These are phyloP conservation scores for Thalassiosira profunda DNA, from an alignment of 108 stramenopile genomes.

Conservation along the genomic window DNA sequence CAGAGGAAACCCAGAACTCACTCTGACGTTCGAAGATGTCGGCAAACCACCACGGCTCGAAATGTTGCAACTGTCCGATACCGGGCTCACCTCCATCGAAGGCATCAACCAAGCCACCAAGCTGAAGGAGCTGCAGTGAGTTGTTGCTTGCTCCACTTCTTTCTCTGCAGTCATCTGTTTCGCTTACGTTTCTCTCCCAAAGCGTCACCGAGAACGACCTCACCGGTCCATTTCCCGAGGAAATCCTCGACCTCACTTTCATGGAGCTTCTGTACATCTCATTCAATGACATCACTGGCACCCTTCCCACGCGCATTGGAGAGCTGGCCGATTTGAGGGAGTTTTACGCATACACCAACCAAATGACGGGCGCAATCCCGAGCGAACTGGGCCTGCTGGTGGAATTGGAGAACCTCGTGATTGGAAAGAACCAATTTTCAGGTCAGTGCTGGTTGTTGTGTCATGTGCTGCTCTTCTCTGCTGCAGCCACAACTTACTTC, in stretches of 20 bases:
- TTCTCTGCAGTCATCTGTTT: not conserved
- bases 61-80: conserved; percentile 62
- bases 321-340: conserved; percentile 43
- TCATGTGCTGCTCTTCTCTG: not conserved
- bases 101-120: conserved; percentile 51
- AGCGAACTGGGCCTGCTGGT: conserved; percentile 49
- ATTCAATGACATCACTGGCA: conserved; percentile 59
- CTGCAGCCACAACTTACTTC: not conserved
- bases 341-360: conserved; percentile 54
- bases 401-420: conserved; percentile 30
- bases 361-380: conserved; percentile 64
- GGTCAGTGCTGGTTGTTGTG: conserved; percentile 1
- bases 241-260: conserved; percentile 49
- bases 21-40: conserved; percentile 58
- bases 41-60: conserved; percentile 50
- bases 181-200: not conserved
- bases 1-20: conserved; percentile 47
- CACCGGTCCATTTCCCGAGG: conserved; percentile 56
- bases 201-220: conserved; percentile 63
- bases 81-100: conserved; percentile 50
- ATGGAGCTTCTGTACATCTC: conserved; percentile 58
- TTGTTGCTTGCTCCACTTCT: not conserved
- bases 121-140: conserved; percentile 58
- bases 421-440: conserved; percentile 38
- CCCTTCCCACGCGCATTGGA: conserved; percentile 48